Base-by-base conservation (phyloP, 2,329 filamentous ascomycete genomes). In the Fusarium sp. region DNA sequence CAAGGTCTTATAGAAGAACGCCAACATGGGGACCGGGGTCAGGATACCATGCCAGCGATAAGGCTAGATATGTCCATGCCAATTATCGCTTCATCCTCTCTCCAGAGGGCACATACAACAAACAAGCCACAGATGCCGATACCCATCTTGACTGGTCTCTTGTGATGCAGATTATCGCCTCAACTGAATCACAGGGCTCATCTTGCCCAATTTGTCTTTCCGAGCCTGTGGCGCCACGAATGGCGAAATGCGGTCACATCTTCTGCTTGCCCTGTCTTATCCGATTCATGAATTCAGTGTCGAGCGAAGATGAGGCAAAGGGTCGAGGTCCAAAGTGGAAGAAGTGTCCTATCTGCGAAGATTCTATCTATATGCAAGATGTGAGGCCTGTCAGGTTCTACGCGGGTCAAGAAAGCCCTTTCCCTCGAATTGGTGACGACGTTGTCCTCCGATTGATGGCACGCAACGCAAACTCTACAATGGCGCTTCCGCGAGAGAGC, bases 61-160 rank as follows among this genome's bases (percentile, higher is more conserved):
- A 98, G 82, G 92, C 94, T 61, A 90, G 92, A 85, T 95, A 87
- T 61, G 87, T 99, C 18, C 94, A 99, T 79, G 94, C 96, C 70
- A 99, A 99, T 80, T 99, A 99, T 78, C 92, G 96, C 59, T 99
- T 99, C 79, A 92, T 99, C 63, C 94, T 99, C 54, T 91, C 93
- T 65, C 95, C 96, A 6, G 86, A 89, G 59, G 91, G 90, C 61
- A 88, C 91, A 75, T 99, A 98, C 78, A 86, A 88, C 64, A 87
- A 88, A 8, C 94, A 98, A 77, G 92, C 93, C 25, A 86, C 88
- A 47, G 94, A 98, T 79, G 92, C 96, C 22, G 95, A 99, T 80
- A 87, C 94, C 49, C 92, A 96, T 75, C 82, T 99, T 57, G 93
- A 97, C 75, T 99, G 96, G 96, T 88, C 90, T 70, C 90, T 93